Percentiles rank a stretch among this genome's conserved stretches.
Conservation (phyloP, 1,139 yeast genomes). For the Scheffersomyces lignicola region DNA sequence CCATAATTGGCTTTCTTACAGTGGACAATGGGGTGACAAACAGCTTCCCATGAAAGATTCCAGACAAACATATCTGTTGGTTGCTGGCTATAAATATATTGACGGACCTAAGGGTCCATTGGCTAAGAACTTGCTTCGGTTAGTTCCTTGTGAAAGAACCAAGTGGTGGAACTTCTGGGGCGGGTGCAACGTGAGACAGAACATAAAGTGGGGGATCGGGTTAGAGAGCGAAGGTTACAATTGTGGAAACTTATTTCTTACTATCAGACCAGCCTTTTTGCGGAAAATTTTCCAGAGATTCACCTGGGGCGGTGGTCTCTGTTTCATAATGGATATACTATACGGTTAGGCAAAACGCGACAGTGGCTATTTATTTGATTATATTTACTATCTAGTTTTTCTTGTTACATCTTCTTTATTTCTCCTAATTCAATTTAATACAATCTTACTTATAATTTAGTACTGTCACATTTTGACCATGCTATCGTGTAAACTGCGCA, state of each 20-base stretch:
- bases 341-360: slow-evolving; percentile 40
- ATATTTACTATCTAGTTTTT: slow-evolving; percentile 1
- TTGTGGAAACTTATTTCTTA: slow-evolving; percentile 60
- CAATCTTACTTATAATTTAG: not conserved
- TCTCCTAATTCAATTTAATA: slow-evolving; percentile 2
- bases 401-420: not conserved
- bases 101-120: slow-evolving; percentile 94
- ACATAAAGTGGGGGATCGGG: slow-evolving; percentile 82
- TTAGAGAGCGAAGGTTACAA: slow-evolving; percentile 79
- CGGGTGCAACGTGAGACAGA: slow-evolving; percentile 75
- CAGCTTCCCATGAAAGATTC: slow-evolving; percentile 65
- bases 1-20: slow-evolving; percentile 75
- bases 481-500: too few species aligned
- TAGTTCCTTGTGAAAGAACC: slow-evolving; percentile 74
- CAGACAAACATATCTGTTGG: slow-evolving; percentile 75
- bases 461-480: too few species aligned
- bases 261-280: slow-evolving; percentile 51
- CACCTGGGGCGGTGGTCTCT: slow-evolving; percentile 73
- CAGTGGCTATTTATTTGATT: not conserved
- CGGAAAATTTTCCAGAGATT: slow-evolving; percentile 47
- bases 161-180: slow-evolving; percentile 85
- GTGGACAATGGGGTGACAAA: slow-evolving; percentile 94
- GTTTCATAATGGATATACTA: slow-evolving; percentile 58
- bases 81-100: slow-evolving; percentile 86
- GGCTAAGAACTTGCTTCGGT: slow-evolving; percentile 67